Evolutionary conservation across 1,284 basidiomycete species (phyloP).

Genomic region (Erythrobasidium hasegawianum): DNA sequence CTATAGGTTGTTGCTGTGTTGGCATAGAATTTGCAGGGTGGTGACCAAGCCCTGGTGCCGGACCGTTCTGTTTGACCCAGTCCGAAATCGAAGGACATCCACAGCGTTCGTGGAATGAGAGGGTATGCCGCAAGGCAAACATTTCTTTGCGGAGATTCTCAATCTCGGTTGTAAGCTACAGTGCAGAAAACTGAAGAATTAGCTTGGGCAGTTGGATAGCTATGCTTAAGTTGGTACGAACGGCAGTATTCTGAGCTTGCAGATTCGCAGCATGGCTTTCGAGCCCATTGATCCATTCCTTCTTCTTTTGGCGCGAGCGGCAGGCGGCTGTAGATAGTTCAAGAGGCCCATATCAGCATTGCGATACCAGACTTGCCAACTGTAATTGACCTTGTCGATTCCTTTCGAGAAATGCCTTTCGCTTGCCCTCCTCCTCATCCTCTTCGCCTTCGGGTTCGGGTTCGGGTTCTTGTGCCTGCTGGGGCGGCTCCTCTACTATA

Average conservation of each 20-base stretch:
- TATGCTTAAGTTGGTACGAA: too few relatives aligned
- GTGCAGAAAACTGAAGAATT: background rate
- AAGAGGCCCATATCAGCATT: too few relatives aligned
- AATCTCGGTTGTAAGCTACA: slow-evolving; percentile 13
- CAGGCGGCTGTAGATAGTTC: slow-evolving; percentile 31
- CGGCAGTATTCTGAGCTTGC: slow-evolving; percentile 26
- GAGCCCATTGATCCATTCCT: slow-evolving; percentile 37
- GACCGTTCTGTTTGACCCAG: background rate
- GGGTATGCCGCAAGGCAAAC: slow-evolving; percentile 29
- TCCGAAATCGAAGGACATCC: slow-evolving; percentile 12
- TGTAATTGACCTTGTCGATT: slow-evolving; percentile 34
- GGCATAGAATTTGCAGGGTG: background rate
- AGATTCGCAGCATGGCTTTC: slow-evolving; percentile 31
- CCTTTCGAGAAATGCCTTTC: slow-evolving; percentile 31
- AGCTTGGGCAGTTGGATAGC: too few relatives aligned
- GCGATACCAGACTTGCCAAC: too few relatives aligned
- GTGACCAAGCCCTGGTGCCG: background rate
- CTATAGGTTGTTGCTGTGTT: background rate
- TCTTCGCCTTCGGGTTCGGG: slow-evolving; percentile 25
- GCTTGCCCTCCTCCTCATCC: slow-evolving; percentile 28
- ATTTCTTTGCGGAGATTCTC: slow-evolving; percentile 26
- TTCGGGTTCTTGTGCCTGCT: background rate
- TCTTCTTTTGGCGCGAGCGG: slow-evolving; percentile 39
- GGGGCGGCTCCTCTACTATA: background rate
- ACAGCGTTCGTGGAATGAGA: slow-evolving; percentile 32